Conservation (phyloP, 139 green algal species). For the Zygnema circumcarinatum region DNA sequence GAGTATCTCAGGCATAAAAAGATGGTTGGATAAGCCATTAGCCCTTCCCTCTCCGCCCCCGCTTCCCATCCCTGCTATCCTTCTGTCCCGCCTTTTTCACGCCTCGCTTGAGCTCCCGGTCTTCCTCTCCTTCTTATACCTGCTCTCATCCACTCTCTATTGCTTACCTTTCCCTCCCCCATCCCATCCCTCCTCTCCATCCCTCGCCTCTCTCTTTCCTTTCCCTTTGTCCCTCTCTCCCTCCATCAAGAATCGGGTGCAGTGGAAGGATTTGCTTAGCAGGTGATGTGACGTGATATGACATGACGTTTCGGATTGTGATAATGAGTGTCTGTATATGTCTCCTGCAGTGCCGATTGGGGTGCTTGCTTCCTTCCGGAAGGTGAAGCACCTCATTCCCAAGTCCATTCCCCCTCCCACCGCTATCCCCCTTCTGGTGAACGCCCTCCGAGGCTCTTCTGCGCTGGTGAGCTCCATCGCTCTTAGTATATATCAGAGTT, state of each 20-base stretch:
- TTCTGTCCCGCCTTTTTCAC: neutral
- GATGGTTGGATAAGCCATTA: neutral
- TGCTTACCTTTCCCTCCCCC: neutral
- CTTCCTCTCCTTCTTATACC: neutral
- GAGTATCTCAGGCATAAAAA: neutral
- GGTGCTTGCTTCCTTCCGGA: constrained; percentile 26
- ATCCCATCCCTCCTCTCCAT: too few species aligned
- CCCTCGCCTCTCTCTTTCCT: too few species aligned
- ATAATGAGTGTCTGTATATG: too few species aligned
- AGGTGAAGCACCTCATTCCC: constrained; percentile 17
- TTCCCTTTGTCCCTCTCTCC: too few species aligned
- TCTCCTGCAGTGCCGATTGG: constrained; percentile 19
- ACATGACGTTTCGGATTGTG: too few species aligned
- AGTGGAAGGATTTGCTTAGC: too few species aligned
- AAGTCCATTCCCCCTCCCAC: neutral
- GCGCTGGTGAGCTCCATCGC: constrained; percentile 18
- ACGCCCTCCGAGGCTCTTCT: constrained; percentile 1
- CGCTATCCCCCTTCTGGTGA: neutral
- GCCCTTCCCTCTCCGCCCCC: neutral
- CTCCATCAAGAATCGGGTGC: too few species aligned
- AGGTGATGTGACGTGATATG: too few species aligned
- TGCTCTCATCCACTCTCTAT: constrained; percentile 3
- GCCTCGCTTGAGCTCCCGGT: neutral
- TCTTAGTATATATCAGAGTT: too few species aligned
- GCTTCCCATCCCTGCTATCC: neutral